phyloP scores from a whole-genome alignment of 805 yeast species.

The Candida ovalis region DNA sequence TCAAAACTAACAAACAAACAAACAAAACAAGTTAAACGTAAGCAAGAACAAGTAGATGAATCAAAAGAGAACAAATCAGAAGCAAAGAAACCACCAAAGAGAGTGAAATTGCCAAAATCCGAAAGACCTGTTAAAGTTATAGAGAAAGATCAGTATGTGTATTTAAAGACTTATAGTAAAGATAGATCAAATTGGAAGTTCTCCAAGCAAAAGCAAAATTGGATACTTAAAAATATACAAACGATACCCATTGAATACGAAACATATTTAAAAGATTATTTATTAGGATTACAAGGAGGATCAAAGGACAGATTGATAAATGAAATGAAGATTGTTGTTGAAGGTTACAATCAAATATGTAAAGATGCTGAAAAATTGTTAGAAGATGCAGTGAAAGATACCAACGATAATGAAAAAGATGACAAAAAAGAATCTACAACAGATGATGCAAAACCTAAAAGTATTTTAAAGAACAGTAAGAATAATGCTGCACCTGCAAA shows the following conservation, averaged over 20 bases:
- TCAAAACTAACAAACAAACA: constrained; percentile 39
- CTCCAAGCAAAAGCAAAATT: constrained; percentile 81
- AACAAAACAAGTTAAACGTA: constrained; percentile 36
- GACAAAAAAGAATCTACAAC: constrained; percentile 2
- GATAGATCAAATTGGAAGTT: constrained; percentile 73
- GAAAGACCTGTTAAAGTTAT: constrained; percentile 65
- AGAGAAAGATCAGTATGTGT: constrained; percentile 69
- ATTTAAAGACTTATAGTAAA: constrained; percentile 53
- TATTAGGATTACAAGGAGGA: constrained; percentile 67
- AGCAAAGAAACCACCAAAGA: constrained; percentile 59
- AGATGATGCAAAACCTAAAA: constrained; percentile 1
- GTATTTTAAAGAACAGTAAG: constrained; percentile 6
- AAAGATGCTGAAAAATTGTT: constrained; percentile 38
- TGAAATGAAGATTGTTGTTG: constrained; percentile 44
- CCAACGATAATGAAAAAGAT: background rate
- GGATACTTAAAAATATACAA: constrained; percentile 66
- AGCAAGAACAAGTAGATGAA: constrained; percentile 23
- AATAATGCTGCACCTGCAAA: constrained; percentile 7
- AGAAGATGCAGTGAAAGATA: constrained; percentile 27
- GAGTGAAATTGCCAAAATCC: constrained; percentile 62
- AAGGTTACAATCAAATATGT: constrained; percentile 54
- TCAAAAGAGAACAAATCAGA: constrained; percentile 16
- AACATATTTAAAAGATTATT: constrained; percentile 44
- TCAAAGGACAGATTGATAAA: constrained; percentile 53
- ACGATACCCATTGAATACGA: constrained; percentile 52